Evolutionary conservation across 345 rosid species (phyloP).

Genomic region (Nephelium lappaceum): DNA sequence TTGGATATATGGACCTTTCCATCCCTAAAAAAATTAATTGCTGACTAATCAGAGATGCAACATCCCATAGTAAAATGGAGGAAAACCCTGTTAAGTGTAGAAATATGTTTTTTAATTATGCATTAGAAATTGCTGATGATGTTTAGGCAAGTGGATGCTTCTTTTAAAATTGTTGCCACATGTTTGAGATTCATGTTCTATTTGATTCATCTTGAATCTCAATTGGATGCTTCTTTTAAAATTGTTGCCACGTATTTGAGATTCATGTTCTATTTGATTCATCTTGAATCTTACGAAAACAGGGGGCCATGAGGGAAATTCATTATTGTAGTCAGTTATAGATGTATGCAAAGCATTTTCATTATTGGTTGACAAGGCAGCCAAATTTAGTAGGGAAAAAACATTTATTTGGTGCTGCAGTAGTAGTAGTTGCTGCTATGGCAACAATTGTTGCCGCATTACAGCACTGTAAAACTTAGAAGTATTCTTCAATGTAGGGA

Average conservation of each 20-base stretch:
- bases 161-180: conserved; percentile 12
- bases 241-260: conserved; percentile 3
- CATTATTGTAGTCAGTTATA: neutral
- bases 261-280: conserved; percentile 18
- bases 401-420: neutral
- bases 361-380: conserved; percentile 21
- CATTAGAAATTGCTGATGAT: conserved; percentile 2
- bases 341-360: conserved; percentile 13
- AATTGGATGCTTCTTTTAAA: conserved; percentile 18
- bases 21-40: conserved; percentile 2
- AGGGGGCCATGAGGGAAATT: conserved; percentile 14
- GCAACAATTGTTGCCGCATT: neutral
- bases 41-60: conserved; percentile 22
- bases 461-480: neutral
- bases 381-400: conserved; percentile 18
- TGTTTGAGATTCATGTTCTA: conserved; percentile 17
- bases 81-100: conserved; percentile 18
- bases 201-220: conserved; percentile 18
- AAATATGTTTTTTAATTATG: conserved; percentile 14
- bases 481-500: neutral
- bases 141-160: conserved; percentile 15
- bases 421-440: neutral
- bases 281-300: conserved; percentile 23
- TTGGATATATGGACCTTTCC: neutral
- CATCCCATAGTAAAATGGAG: conserved; percentile 12